phyloP scores from a whole-genome alignment of 1,284 basidiomycete genomes.

The Meira miltonrushii region DNA sequence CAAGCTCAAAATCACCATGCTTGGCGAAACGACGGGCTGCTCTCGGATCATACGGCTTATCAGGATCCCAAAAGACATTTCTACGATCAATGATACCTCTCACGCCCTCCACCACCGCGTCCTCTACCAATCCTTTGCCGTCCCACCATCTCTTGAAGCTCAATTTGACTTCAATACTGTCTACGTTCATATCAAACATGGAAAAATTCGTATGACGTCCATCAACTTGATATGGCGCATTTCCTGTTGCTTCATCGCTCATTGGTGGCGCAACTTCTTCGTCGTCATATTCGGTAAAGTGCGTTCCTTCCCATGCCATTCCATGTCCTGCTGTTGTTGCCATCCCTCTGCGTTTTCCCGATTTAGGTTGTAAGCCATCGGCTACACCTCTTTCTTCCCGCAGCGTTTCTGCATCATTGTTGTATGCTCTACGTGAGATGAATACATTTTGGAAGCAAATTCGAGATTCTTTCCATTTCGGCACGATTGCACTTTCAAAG shows the following conservation, averaged over 20 bases:
- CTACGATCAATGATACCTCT: constrained; percentile 87
- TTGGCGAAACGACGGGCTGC: constrained; percentile 69
- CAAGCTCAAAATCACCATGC: constrained; percentile 86
- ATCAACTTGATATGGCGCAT: constrained; percentile 24
- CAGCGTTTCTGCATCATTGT: constrained; percentile 38
- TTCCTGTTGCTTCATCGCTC: constrained; percentile 31
- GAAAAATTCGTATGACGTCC: constrained; percentile 39
- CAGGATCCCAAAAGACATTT: constrained; percentile 79
- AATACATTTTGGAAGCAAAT: constrained; percentile 97
- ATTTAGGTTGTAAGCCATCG: neutral
- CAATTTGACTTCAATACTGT: constrained; percentile 93
- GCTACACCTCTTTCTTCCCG: constrained; percentile 12
- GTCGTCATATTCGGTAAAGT: constrained; percentile 30
- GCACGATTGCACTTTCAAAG: constrained; percentile 95
- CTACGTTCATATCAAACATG: constrained; percentile 55
- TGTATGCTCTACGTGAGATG: constrained; percentile 70
- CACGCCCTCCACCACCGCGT: constrained; percentile 87
- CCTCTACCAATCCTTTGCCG: constrained; percentile 85
- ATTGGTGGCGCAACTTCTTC: constrained; percentile 40
- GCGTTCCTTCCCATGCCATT: constrained; percentile 47
- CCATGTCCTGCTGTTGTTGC: constrained; percentile 36
- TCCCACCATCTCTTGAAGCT: constrained; percentile 89
- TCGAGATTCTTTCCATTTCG: constrained; percentile 90
- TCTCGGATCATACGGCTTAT: constrained; percentile 70
- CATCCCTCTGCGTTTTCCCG: constrained; percentile 9